phyloP scores from a whole-genome alignment of 2,329 filamentous ascomycete species.

The Colletotrichum graminicola region DNA sequence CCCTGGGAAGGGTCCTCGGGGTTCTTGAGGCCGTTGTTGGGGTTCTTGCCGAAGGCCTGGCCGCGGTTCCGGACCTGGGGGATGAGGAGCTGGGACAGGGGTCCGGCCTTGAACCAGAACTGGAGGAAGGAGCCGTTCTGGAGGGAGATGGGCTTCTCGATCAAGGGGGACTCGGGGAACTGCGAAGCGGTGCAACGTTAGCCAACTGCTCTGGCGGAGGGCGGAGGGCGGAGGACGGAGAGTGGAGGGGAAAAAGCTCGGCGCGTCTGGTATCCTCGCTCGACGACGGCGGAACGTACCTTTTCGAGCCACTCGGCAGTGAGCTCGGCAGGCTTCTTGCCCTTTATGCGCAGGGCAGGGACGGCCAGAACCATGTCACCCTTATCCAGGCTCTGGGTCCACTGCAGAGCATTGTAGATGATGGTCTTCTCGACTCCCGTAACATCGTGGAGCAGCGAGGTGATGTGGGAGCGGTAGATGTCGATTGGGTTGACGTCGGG shows the following conservation, averaged over 20 bases:
- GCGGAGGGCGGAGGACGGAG: too few species aligned
- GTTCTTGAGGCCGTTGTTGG: conserved; percentile 70
- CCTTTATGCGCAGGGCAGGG: conserved; percentile 83
- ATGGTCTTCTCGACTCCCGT: conserved; percentile 78
- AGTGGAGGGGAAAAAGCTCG: too few species aligned
- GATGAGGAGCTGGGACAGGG: conserved; percentile 74
- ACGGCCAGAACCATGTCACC: conserved; percentile 84
- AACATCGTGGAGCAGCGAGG: conserved; percentile 74
- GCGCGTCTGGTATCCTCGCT: background rate
- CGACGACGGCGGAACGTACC: conserved; percentile 53
- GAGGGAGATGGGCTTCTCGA: conserved; percentile 75
- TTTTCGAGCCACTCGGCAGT: conserved; percentile 72
- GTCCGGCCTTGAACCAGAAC: conserved; percentile 83
- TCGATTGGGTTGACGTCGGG: conserved; percentile 82
- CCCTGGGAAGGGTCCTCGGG: conserved; percentile 69
- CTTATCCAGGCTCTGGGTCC: conserved; percentile 84
- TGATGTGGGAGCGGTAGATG: conserved; percentile 83
- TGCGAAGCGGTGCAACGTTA: conserved; percentile 48
- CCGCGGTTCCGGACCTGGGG: conserved; percentile 76
- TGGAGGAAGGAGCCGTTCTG: conserved; percentile 74
- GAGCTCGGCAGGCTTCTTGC: conserved; percentile 73
- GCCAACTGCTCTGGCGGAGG: background rate
- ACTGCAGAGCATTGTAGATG: conserved; percentile 81
- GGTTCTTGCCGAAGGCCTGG: conserved; percentile 73
- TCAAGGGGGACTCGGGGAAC: conserved; percentile 81